A percentile compares a stretch with the other conserved stretches of the same genome.
Evolutionary conservation across 2,329 filamentous ascomycete genomes (phyloP).

Genomic region (Claviceps purpurea): DNA sequence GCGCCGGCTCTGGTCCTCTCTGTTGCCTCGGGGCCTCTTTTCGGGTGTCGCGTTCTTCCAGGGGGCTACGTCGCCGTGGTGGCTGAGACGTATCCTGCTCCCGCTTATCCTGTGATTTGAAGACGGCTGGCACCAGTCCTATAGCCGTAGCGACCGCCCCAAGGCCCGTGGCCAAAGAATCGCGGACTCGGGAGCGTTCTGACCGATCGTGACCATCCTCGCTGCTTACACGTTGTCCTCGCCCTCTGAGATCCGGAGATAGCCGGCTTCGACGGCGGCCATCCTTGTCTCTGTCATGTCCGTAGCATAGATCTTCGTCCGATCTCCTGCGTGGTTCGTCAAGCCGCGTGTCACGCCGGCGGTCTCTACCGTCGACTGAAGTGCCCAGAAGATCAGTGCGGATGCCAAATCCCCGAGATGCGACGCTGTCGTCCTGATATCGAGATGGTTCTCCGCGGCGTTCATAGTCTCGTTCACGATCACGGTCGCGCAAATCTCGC

Average conservation of each 20-base stretch:
- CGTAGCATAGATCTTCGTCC: slow-evolving; percentile 17
- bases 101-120: slow-evolving; percentile 25
- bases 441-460: slow-evolving; percentile 16
- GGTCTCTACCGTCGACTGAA: slow-evolving; percentile 30
- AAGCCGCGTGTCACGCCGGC: slow-evolving; percentile 17
- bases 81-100: slow-evolving; percentile 18
- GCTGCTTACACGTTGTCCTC: slow-evolving; percentile 17
- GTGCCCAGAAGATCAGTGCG: slow-evolving; percentile 26
- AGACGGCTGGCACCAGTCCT: slow-evolving; percentile 25
- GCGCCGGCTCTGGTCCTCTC: slow-evolving; percentile 8
- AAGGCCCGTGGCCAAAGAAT: slow-evolving; percentile 34
- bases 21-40: slow-evolving; percentile 8
- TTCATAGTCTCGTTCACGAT: slow-evolving; percentile 15
- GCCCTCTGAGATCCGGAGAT: slow-evolving; percentile 14
- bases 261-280: slow-evolving; percentile 15
- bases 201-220: slow-evolving; percentile 20
- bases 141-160: slow-evolving; percentile 36
- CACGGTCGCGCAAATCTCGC: slow-evolving; percentile 25
- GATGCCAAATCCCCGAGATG: slow-evolving; percentile 38
- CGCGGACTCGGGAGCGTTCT: slow-evolving; percentile 29
- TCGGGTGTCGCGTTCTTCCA: slow-evolving; percentile 16
- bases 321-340: slow-evolving; percentile 18
- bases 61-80: slow-evolving; percentile 17
- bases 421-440: slow-evolving; percentile 34
- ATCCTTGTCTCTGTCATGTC: slow-evolving; percentile 16